Conservation (phyloP, 139 green algal genomes). For the Chlorella sp. region DNA sequence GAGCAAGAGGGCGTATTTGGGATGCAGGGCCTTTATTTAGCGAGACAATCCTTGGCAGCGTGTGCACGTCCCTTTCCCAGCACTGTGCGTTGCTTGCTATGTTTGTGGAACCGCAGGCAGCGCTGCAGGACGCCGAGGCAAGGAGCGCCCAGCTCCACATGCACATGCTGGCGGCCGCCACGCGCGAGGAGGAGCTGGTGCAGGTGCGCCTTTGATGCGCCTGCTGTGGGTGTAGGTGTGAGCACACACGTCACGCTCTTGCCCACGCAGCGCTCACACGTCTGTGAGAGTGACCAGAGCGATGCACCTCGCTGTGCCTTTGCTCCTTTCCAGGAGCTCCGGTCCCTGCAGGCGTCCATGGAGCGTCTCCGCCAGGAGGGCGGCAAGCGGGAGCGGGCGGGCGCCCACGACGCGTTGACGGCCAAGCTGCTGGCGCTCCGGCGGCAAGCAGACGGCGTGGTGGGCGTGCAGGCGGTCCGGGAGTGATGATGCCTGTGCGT, state of each 20-base stretch:
- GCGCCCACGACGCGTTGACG: not conserved
- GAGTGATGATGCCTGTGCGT: too few relatives aligned
- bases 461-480: too few relatives aligned
- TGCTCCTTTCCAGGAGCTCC: not conserved
- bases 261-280: too few relatives aligned
- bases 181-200: slow-evolving; percentile 30
- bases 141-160: slow-evolving; percentile 6
- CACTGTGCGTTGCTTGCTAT: too few relatives aligned
- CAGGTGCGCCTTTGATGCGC: too few relatives aligned
- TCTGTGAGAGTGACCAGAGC: too few relatives aligned
- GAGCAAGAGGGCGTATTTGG: not conserved
- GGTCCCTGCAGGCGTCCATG: not conserved
- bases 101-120: not conserved
- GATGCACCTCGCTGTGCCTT: too few relatives aligned
- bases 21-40: not conserved
- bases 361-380: not conserved
- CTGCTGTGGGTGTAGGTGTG: too few relatives aligned
- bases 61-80: too few relatives aligned
- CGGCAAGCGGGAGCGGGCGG: not conserved
- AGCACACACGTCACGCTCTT: too few relatives aligned
- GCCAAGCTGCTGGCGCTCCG: not conserved
- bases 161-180: slow-evolving; percentile 12
- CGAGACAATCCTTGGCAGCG: too few relatives aligned
- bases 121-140: slow-evolving; percentile 15
- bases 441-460: not conserved